Percentiles rank a stretch among this genome's conserved stretches.
These are phyloP conservation scores for Gossypium raimondii DNA, from an alignment of 345 rosid genomes.

Conservation along the genomic window DNA sequence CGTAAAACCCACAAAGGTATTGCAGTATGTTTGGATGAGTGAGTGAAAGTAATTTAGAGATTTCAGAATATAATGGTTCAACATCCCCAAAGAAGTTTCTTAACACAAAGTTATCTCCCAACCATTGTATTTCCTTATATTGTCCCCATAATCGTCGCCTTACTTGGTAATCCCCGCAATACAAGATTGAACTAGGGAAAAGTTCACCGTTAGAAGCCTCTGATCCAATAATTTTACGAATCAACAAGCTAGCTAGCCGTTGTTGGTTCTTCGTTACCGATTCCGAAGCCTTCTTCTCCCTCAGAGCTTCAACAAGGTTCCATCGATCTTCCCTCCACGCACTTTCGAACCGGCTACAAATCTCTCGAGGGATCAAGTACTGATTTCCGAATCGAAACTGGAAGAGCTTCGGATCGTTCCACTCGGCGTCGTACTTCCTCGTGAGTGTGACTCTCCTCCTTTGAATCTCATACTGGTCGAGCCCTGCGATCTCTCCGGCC, in stretches of 20 bases:
- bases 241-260: slow-evolving; percentile 53
- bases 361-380: slow-evolving; percentile 56
- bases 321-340: slow-evolving; percentile 78
- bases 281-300: slow-evolving; percentile 44
- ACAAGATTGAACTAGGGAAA: slow-evolving; percentile 58
- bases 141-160: slow-evolving; percentile 61
- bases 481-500: slow-evolving; percentile 79
- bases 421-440: slow-evolving; percentile 64
- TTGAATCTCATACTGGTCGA: slow-evolving; percentile 76
- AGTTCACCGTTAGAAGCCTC: slow-evolving; percentile 42
- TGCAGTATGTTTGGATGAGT: slow-evolving; percentile 67
- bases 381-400: slow-evolving; percentile 75
- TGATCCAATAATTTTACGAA: slow-evolving; percentile 52
- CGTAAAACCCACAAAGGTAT: slow-evolving; percentile 70
- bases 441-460: slow-evolving; percentile 55
- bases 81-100: slow-evolving; percentile 61
- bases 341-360: slow-evolving; percentile 45
- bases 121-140: slow-evolving; percentile 87
- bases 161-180: slow-evolving; percentile 68
- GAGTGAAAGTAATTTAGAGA: slow-evolving; percentile 58
- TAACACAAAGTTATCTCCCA: slow-evolving; percentile 66
- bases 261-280: slow-evolving; percentile 52
- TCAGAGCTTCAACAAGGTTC: slow-evolving; percentile 59
- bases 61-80: slow-evolving; percentile 37
- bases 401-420: slow-evolving; percentile 76